Evolutionary conservation across 768 basidiomycete species (phyloP).

Genomic region (Lactarius hengduanensis): DNA sequence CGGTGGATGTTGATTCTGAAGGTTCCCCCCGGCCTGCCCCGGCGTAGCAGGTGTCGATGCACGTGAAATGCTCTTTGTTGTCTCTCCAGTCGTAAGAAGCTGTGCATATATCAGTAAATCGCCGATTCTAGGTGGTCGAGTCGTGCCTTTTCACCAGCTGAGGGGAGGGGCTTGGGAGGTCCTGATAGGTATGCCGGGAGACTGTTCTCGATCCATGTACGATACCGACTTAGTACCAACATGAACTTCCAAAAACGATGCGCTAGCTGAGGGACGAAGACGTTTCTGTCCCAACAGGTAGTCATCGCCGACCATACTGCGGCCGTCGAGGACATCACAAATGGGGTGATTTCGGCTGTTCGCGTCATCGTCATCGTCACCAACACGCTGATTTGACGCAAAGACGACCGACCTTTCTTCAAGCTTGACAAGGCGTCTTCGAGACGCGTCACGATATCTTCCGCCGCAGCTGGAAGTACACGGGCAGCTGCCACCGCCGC

Average conservation of each 20-base stretch:
- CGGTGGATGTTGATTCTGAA: slow-evolving; percentile 54
- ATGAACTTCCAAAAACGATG: slow-evolving; percentile 90
- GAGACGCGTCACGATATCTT: slow-evolving; percentile 78
- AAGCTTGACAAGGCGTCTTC: slow-evolving; percentile 59
- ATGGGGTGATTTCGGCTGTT: slow-evolving; percentile 36
- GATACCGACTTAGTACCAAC: slow-evolving; percentile 48
- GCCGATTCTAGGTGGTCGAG: slow-evolving; percentile 33
- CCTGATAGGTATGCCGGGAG: slow-evolving; percentile 46
- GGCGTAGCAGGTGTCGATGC: slow-evolving; percentile 50
- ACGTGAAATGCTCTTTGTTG: slow-evolving; percentile 38
- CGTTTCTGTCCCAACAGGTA: slow-evolving; percentile 82
- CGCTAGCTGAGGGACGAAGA: slow-evolving; percentile 80
- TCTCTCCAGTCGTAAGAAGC: slow-evolving; percentile 8
- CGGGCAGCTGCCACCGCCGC: slow-evolving; percentile 90
- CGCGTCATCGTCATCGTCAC: neutral
- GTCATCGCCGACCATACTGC: slow-evolving; percentile 71
- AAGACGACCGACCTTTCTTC: slow-evolving; percentile 39
- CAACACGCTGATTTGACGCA: neutral
- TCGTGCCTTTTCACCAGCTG: slow-evolving; percentile 37
- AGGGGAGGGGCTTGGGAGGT: slow-evolving; percentile 34
- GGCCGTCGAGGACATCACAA: slow-evolving; percentile 61
- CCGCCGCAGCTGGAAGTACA: slow-evolving; percentile 97
- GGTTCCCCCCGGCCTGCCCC: slow-evolving; percentile 45
- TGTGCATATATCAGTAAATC: neutral
- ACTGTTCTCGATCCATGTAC: slow-evolving; percentile 46